Conservation (phyloP, 768 basidiomycete genomes). For the Phylloporus sp. region DNA sequence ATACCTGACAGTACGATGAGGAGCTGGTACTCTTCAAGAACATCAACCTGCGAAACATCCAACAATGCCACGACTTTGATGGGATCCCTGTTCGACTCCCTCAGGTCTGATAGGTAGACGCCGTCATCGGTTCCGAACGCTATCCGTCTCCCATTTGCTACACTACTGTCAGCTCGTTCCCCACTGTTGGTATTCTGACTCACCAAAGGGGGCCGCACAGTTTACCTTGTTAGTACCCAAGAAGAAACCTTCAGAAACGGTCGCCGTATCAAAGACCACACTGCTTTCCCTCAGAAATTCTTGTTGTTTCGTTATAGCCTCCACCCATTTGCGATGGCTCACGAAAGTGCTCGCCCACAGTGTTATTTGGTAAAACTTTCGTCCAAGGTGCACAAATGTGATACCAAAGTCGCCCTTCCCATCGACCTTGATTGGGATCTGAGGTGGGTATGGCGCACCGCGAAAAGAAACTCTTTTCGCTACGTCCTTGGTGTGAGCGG, state of each 20-base stretch:
- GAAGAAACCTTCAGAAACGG: constrained; percentile 87
- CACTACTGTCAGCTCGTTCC: constrained; percentile 3
- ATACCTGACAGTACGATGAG: constrained; percentile 97
- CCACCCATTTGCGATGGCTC: constrained; percentile 90
- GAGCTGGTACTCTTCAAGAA: constrained; percentile 92
- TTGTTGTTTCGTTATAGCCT: constrained; percentile 87
- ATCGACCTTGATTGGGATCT: constrained; percentile 48
- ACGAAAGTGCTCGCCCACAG: constrained; percentile 86
- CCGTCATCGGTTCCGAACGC: constrained; percentile 98
- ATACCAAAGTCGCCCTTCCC: constrained; percentile 86
- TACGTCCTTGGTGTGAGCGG: constrained; percentile 50
- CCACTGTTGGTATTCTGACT: constrained; percentile 34
- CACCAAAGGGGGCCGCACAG: constrained; percentile 83
- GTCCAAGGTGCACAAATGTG: constrained; percentile 90
- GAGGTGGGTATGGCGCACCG: constrained; percentile 39
- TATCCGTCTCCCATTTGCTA: constrained; percentile 77
- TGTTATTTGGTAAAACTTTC: constrained; percentile 87
- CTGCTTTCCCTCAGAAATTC: constrained; percentile 78
- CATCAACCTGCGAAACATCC: constrained; percentile 92
- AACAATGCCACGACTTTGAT: constrained; percentile 83
- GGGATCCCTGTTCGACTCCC: constrained; percentile 72
- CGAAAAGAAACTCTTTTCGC: constrained; percentile 40
- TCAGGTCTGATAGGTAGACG: constrained; percentile 88
- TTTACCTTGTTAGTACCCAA: constrained; percentile 80
- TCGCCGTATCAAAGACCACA: constrained; percentile 77